Evolutionary conservation across 2,329 filamentous ascomycete genomes (phyloP), one percentile per base, ranked within the genome.

Genomic region (Cytospora schulzeri): DNA sequence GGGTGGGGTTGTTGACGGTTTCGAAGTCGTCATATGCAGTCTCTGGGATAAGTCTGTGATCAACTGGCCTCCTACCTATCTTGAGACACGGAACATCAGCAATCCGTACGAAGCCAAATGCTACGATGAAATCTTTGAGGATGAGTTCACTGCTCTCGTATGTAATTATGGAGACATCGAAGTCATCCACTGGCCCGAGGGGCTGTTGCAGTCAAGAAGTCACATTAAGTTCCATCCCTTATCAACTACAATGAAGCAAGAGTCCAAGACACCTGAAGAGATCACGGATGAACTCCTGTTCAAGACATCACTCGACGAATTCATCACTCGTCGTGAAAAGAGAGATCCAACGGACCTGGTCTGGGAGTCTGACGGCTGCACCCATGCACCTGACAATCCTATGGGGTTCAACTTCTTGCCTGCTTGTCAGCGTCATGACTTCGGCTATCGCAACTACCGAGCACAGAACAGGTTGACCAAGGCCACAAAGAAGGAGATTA

Each of bases 401-500:
- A 75, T 78, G 33, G 76, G 76, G 2, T 83, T 79, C 69, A 73
- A 77, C 14, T 83, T 81, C 48, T 28, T 73, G 3, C 77, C 76
- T 0, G 78, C 76, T 15, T 85, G 83, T 74, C 72, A 82, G 65
- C 81, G 84, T 8, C 84, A 87, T 66, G 84, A 86, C 69, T 86
- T 86, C 71, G 83, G 83, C 1, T 84, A 84, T 70, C 74, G 77
- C 22, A 86, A 87, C 73, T 85, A 79, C 71, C 81, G 82, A 59
- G 63, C 60, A 1, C 83, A 85, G 69, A 72, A 60, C 2, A 78
- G 83, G 2, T 84, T 85, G 71, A 79, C 76, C 3, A 71, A 74
- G 8, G 71, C 67, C 8, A 74, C 71, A 60, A 81, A 81, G 70
- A 60, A 71, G n/a, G 72, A 67, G 5, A 81, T 86, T 51, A 83